Base-by-base conservation (phyloP, 1,139 yeast species). In the Blastobotrys ciferrii region DNA sequence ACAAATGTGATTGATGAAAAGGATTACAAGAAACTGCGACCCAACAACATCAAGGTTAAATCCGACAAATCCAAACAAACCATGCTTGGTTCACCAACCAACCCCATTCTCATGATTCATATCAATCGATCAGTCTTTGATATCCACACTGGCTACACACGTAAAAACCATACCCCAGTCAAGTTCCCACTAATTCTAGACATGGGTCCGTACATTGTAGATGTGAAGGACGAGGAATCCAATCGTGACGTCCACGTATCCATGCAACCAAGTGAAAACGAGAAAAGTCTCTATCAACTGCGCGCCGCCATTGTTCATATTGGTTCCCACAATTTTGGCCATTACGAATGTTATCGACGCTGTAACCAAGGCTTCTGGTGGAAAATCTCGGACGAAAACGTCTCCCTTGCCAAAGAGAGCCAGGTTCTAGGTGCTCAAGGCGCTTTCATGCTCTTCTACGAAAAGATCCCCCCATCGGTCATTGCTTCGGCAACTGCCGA, bases 241-340 rank as follows among this genome's bases (percentile, higher is more conserved):
- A 74, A 82, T 67, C 95, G 89, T 68, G 46, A 36, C 38, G 17
- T 41, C 38, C 25, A 40, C 32, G 42, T 37, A 19, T 49, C 42
- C 11, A 19, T 45, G 49, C 35, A 43, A 14, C 32, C 54, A 18
- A 23, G 28, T 23, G 28, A 12, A 6, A 13, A 4, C 12, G 28
- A 19, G n/a, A 23, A 23, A 18, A 36, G 25, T 5, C 68, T 76
- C 28, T 91, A 91, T 63, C 75, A 80, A 43, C 74, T 91, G 51
- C 86, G 85, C 60, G 88, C 96, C 1, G 94, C 87, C 1, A 86
- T 91, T 44, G 82, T 91, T 1, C 98, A 91, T 65, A 89, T 83
- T 63, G 98, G 98, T 44, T 86, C 96, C 2, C 97, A 91, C 61
- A 88, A 91, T 62, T 91, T 88, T 65, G 98, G 98, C 15, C 98